These are phyloP conservation scores for Pseudogymnoascus sp. DNA, from an alignment of 2,329 filamentous ascomycete genomes.

Conservation along the genomic window DNA sequence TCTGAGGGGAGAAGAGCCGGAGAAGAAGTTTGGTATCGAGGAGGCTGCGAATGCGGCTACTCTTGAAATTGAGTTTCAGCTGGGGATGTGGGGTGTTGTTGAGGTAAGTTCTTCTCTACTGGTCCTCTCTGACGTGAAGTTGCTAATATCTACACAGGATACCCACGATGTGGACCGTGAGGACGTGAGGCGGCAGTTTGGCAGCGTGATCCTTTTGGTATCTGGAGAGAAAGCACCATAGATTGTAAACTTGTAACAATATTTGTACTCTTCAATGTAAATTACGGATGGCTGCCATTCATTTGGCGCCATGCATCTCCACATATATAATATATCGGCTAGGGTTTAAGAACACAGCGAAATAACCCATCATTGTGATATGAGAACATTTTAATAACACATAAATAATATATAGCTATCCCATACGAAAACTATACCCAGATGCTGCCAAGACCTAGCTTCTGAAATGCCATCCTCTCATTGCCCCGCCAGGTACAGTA, in stretches of 20 bases:
- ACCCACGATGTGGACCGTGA: constrained; percentile 95
- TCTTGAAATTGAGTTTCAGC: constrained; percentile 87
- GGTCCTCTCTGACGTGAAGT: neutral
- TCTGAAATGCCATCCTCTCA: neutral
- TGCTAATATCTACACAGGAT: constrained; percentile 40
- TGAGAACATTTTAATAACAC: neutral
- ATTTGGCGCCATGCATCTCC: constrained; percentile 5
- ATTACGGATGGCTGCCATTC: neutral
- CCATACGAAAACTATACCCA: neutral
- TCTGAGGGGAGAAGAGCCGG: constrained; percentile 31
- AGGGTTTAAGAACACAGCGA: neutral
- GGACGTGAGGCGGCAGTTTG: constrained; percentile 79
- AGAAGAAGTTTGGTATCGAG: constrained; percentile 64
- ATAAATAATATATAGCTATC: neutral
- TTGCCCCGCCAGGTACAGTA: neutral
- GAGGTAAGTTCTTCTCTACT: constrained; percentile 39
- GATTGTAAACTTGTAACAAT: neutral
- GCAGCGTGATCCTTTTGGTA: constrained; percentile 77
- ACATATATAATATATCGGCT: neutral
- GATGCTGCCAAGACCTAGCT: neutral
- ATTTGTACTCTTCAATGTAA: constrained; percentile 5
- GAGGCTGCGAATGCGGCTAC: constrained; percentile 72
- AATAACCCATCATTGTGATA: neutral
- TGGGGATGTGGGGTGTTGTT: constrained; percentile 85
- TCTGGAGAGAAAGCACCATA: constrained; percentile 39